Percentiles rank a stretch among this genome's conserved stretches.
Evolutionary conservation across 2,329 filamentous ascomycete genomes (phyloP).

Genomic region (Pseudomassariella vexata): DNA sequence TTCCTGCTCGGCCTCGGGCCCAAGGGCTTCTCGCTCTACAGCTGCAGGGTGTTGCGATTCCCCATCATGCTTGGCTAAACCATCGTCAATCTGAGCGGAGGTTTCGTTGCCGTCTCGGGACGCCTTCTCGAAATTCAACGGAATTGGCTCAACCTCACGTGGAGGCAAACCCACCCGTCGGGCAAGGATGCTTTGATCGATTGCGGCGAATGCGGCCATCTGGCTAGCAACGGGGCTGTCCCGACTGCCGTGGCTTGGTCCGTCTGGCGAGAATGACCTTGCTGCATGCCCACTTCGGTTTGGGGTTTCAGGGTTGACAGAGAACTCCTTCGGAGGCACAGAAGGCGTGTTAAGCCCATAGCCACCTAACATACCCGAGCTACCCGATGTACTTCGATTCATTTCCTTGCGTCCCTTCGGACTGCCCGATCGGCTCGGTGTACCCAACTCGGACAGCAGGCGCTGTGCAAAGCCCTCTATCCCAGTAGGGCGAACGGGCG

Average conservation of each 20-base stretch:
- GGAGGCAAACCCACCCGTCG: constrained; percentile 45
- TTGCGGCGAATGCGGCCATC: constrained; percentile 54
- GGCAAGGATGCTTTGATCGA: constrained; percentile 57
- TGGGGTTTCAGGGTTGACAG: constrained; percentile 30
- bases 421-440: constrained; percentile 44
- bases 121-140: constrained; percentile 36
- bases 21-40: constrained; percentile 13
- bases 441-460: constrained; percentile 53
- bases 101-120: constrained; percentile 15
- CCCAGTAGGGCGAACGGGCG: constrained; percentile 47
- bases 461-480: constrained; percentile 59
- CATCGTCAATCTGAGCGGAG: constrained; percentile 13
- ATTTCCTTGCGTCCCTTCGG: constrained; percentile 46
- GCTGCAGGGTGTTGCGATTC: constrained; percentile 9
- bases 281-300: constrained; percentile 20
- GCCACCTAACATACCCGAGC: constrained; percentile 18
- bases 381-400: constrained; percentile 20
- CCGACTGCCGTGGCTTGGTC: constrained; percentile 15
- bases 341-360: constrained; percentile 25
- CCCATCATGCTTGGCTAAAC: constrained; percentile 10
- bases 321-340: constrained; percentile 37
- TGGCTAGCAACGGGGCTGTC: constrained; percentile 41
- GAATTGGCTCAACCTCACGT: constrained; percentile 37
- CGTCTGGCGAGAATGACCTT: constrained; percentile 36
- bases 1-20: constrained; percentile 16